Base-by-base conservation (phyloP, 495 filamentous ascomycete genomes). In the Xylaria nigripes region DNA sequence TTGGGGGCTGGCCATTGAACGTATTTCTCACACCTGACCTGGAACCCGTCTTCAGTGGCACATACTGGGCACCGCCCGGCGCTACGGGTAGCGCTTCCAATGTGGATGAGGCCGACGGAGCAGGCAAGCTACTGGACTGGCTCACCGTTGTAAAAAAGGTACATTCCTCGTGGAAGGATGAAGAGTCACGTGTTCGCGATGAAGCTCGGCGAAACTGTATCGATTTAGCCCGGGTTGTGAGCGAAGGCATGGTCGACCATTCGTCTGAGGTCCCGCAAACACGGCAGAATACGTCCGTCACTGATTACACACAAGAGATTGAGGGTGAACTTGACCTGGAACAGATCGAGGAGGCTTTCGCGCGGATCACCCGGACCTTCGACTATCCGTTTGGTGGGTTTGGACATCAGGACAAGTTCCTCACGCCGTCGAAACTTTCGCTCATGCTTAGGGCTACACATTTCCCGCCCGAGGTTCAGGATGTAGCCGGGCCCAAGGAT, bases 1-100 rank as follows among this genome's bases (percentile, higher is more conserved):
- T 85, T 1, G 94, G 90, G 2, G 93, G 93, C 23, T 98, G 94
- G 94, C 93, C 93, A 10, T 76, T 98, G 43, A 97, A 96, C 67
- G 88, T 96, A 19, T 97, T 98, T 65, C 76, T 97, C 23, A 97
- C 94, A 0, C 94, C 94, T 0, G 83, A 92, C 60, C 78, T 97
- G 6, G 86, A 96, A 56, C 93, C 93, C 0, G 83, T 98, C 19
- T 97, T 96, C 68, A 94, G 94, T 44, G 94, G 90, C 19, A 96
- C 93, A 29, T 98, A 98, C 68, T 96, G 89, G 87, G 90, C 93
- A 9, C 90, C 90, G 2, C 73, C 74, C n/a, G 72, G 89, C 81
- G 53, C 85, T 72, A 61, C 80, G 75, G 50, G 79, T 74, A 48
- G 73, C 65, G 41, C 67, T 50, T 48, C 53, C 27, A 29, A 40